Percentiles rank a stretch among this genome's conserved stretches.
phyloP scores from a whole-genome alignment of 805 yeast genomes.

The Kuraishia borneana region DNA sequence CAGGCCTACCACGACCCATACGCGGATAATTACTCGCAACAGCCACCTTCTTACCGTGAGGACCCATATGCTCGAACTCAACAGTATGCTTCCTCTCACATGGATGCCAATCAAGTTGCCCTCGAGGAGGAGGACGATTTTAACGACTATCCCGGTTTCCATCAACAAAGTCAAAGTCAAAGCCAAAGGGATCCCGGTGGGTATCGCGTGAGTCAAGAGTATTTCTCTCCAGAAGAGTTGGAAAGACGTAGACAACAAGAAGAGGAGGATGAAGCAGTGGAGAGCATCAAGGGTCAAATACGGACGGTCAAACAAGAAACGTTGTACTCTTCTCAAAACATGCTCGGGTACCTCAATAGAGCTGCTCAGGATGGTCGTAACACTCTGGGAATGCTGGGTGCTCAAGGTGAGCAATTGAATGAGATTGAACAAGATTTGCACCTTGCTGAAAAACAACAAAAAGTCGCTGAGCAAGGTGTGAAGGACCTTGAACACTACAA shows the following conservation, averaged over 20 bases:
- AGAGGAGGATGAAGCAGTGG: constrained; percentile 82
- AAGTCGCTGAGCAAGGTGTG: constrained; percentile 75
- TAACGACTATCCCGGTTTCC: constrained; percentile 15
- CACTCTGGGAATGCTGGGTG: constrained; percentile 84
- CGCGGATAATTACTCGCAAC: not conserved
- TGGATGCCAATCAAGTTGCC: not conserved
- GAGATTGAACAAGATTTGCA: constrained; percentile 69
- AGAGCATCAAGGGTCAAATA: constrained; percentile 72
- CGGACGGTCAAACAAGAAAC: constrained; percentile 81
- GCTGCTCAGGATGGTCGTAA: constrained; percentile 70
- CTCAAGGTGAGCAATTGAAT: constrained; percentile 82
- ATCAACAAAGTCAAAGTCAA: constrained; percentile 1
- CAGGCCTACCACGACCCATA: not conserved
- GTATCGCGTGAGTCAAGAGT: constrained; percentile 1
- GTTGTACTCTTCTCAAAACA: constrained; percentile 74
- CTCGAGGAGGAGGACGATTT: constrained; percentile 12
- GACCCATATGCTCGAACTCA: not conserved
- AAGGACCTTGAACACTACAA: constrained; percentile 68
- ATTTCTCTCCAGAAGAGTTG: constrained; percentile 24
- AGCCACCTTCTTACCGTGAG: constrained; percentile 1
- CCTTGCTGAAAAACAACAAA: constrained; percentile 70
- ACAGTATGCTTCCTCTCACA: not conserved
- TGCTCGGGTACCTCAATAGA: constrained; percentile 58
- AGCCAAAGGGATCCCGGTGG: not conserved
- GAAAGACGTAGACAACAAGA: constrained; percentile 25